Conservation (phyloP, 1,139 yeast species). For the Scheffersomyces parashehatae region DNA sequence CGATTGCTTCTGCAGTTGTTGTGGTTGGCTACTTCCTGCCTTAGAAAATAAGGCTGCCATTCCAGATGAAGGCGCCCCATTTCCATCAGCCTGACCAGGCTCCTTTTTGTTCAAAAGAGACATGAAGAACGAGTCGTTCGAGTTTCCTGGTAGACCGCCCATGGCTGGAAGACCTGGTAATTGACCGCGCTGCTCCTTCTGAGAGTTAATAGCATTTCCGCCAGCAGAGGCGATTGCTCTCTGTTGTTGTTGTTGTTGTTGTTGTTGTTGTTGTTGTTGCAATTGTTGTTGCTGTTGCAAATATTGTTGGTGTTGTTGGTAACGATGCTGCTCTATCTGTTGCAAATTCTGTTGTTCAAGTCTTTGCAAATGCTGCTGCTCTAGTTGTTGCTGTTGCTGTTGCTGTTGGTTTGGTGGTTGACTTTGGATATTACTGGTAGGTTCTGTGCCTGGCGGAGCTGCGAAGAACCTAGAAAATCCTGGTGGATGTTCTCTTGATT, state of each 20-base stretch:
- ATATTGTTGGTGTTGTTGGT: slow-evolving; percentile 3
- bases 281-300: slow-evolving; percentile 4
- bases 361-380: slow-evolving; percentile 4
- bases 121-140: slow-evolving; percentile 54
- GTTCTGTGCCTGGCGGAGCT: slow-evolving; percentile 3
- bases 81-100: slow-evolving; percentile 5
- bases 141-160: slow-evolving; percentile 8
- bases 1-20: slow-evolving; percentile 5
- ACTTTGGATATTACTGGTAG: neutral
- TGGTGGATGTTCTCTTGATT: slow-evolving; percentile 4
- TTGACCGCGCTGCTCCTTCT: too few species aligned
- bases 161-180: neutral
- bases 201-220: too few species aligned
- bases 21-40: slow-evolving; percentile 6
- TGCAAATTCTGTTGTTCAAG: slow-evolving; percentile 4
- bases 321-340: slow-evolving; percentile 1
- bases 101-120: slow-evolving; percentile 48
- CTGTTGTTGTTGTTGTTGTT: slow-evolving; percentile 1
- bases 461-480: slow-evolving; percentile 20
- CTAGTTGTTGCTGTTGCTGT: slow-evolving; percentile 1
- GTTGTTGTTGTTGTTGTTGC: slow-evolving; percentile 2
- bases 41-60: slow-evolving; percentile 6
- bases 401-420: slow-evolving; percentile 2
- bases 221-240: too few species aligned
- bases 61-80: slow-evolving; percentile 3